phyloP scores from a whole-genome alignment of 371 early-diverging fungal species.

The Amoeboaphelidium protococcarum region DNA sequence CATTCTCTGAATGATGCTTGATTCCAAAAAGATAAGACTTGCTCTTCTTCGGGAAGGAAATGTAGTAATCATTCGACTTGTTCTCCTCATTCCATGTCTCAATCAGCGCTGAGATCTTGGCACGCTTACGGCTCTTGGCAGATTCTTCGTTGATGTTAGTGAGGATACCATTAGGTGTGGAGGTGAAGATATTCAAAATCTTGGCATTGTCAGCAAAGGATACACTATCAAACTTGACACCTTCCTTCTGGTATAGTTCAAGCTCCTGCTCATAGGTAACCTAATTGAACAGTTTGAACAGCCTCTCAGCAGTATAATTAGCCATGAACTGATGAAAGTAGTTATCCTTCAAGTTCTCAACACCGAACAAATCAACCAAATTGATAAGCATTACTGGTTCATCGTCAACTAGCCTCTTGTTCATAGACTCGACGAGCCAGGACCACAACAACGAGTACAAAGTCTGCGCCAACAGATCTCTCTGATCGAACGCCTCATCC shows the following conservation, averaged over 20 bases:
- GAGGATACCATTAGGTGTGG: constrained; percentile 22
- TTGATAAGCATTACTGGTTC: constrained; percentile 36
- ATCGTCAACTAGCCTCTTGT: constrained; percentile 32
- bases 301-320: constrained; percentile 60
- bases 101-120: constrained; percentile 3
- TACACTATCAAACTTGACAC: too few species aligned
- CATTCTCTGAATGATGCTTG: constrained; percentile 44
- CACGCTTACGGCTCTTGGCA: too few species aligned
- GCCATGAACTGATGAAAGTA: constrained; percentile 47
- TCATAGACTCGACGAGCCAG: constrained; percentile 64
- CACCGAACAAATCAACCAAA: constrained; percentile 42
- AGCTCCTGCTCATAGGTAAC: constrained; percentile 32
- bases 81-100: background rate
- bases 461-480: constrained; percentile 38
- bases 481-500: constrained; percentile 29
- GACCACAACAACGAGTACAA: constrained; percentile 47
- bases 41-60: constrained; percentile 9
- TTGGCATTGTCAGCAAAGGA: constrained; percentile 27
- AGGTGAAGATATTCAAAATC: constrained; percentile 24
- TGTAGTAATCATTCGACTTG: constrained; percentile 11
- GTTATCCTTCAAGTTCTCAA: constrained; percentile 15
- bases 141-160: constrained; percentile 24
- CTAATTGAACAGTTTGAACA: constrained; percentile 38
- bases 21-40: constrained; percentile 31
- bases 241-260: constrained; percentile 28